These are phyloP conservation scores for Naganishia vaughanmartiniae DNA, from an alignment of 768 basidiomycete genomes.

Conservation along the genomic window DNA sequence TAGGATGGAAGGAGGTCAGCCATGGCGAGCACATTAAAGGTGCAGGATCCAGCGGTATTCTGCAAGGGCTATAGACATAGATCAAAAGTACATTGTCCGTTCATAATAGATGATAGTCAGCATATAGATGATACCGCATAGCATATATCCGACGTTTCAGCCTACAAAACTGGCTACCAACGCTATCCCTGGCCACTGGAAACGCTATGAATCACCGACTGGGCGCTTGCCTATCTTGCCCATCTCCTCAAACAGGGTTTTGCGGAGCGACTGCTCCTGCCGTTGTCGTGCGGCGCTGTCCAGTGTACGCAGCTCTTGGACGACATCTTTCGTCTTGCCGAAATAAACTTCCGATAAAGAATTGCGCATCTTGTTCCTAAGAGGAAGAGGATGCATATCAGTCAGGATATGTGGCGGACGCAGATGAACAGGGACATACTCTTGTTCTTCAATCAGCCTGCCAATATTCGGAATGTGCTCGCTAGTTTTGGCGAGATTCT, in stretches of 20 bases:
- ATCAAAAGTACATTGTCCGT: background rate
- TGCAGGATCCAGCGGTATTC: conserved; percentile 17
- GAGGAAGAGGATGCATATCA: background rate
- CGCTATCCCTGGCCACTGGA: background rate
- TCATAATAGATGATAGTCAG: background rate
- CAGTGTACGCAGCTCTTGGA: conserved; percentile 82
- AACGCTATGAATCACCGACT: background rate
- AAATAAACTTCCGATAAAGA: conserved; percentile 84
- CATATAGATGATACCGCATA: conserved; percentile 13
- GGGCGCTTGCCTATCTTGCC: conserved; percentile 22
- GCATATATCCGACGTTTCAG: background rate
- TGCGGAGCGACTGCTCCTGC: conserved; percentile 20
- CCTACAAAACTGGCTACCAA: background rate
- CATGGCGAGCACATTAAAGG: conserved; percentile 25
- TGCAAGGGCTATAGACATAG: conserved; percentile 30
- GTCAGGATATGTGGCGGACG: background rate
- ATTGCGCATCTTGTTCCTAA: conserved; percentile 90
- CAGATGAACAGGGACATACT: conserved; percentile 53
- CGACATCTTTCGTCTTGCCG: conserved; percentile 92
- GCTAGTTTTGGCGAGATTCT: conserved; percentile 70
- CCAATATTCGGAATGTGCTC: conserved; percentile 94
- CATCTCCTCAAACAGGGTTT: conserved; percentile 22
- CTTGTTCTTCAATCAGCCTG: conserved; percentile 95
- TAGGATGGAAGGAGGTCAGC: conserved; percentile 30
- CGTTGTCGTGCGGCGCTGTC: conserved; percentile 57